Evolutionary conservation across 108 stramenopile genomes (phyloP), one percentile per base, ranked within the genome.

Genomic region (Fistulifera solaris): DNA sequence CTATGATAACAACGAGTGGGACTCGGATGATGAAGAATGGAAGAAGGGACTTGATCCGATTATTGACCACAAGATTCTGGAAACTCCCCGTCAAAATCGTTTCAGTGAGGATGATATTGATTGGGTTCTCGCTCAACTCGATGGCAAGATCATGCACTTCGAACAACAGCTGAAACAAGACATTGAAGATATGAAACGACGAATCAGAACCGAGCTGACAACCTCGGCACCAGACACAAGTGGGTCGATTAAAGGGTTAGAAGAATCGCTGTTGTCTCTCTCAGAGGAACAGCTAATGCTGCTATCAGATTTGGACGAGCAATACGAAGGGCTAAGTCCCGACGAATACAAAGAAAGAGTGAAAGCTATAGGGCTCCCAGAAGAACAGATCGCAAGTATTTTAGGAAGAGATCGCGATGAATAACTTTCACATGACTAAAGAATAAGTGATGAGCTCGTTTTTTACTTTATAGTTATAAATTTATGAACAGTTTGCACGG

Each of bases 71-170:
- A 54, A 73, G 11, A 43, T 77, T 16, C 25, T 81, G 44, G 52
- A 59, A n/a, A 49, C 58, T n/a, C 80, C 75, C 2, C 60, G 46
- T 12, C 60, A 64, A 27, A 44, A 50, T 12, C 68, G 73, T 15
- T 75, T 72, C 48, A 75, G 68, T 1, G 75, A 73, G 48, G 80
- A 78, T 8, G 85, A 92, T 57, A 58, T 92, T 16, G 84, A 87
- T 50, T 81, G 79, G 77, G 70, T 87, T 15, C 70, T 82, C 25
- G 65, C 75, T 25, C 54, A 77, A n/a, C 60, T 90, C 19, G 72
- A 79, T 53, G 49, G 42, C 10, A 81, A 78, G 66, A 60, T 71
- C 27, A 50, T 52, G 16, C 46, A 50, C 10, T 41, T 69, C 26
- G 54, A 75, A 43, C 54, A 65, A 31, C 61, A 73, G 24, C 16